These are phyloP conservation scores for Mycosphaerelloides madeirae DNA, from an alignment of 2,329 filamentous ascomycete species.

Conservation along the genomic window DNA sequence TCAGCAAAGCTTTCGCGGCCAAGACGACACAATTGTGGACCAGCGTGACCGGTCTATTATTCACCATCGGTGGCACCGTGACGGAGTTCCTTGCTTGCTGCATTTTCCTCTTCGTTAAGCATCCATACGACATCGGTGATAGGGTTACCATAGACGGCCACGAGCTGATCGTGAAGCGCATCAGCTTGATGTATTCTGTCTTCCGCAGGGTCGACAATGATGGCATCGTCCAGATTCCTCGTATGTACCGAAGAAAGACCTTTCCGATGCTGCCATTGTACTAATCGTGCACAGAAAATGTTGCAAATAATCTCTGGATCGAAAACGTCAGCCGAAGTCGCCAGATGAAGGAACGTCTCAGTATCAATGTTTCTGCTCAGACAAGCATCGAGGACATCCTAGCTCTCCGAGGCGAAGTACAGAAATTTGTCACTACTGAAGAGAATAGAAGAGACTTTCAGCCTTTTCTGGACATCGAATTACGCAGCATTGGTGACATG, in stretches of 20 bases:
- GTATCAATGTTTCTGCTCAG: conserved; percentile 50
- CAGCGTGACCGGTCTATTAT: conserved; percentile 53
- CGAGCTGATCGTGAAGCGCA: conserved; percentile 30
- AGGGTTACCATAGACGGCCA: conserved; percentile 20
- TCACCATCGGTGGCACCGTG: conserved; percentile 88
- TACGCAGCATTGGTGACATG: conserved; percentile 28
- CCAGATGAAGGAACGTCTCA: conserved; percentile 34
- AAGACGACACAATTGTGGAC: conserved; percentile 24
- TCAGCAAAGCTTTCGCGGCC: conserved; percentile 25
- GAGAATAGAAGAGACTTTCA: conserved; percentile 36
- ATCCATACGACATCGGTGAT: conserved; percentile 67
- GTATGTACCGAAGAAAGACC: not conserved
- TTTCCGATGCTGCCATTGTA: too few species aligned
- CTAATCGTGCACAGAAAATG: conserved; percentile 17
- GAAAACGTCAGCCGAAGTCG: conserved; percentile 35
- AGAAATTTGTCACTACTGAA: conserved; percentile 26
- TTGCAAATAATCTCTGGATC: conserved; percentile 36
- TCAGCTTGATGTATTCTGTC: conserved; percentile 32
- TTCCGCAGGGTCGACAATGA: conserved; percentile 30
- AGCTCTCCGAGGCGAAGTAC: conserved; percentile 26
- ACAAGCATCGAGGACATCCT: conserved; percentile 33
- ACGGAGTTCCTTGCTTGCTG: conserved; percentile 95
- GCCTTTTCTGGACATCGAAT: conserved; percentile 31
- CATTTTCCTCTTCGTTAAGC: conserved; percentile 96
- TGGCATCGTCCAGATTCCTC: conserved; percentile 32